These are phyloP conservation scores for Dactylellina leptospora DNA, from an alignment of 2,329 filamentous ascomycete species.

Conservation along the genomic window DNA sequence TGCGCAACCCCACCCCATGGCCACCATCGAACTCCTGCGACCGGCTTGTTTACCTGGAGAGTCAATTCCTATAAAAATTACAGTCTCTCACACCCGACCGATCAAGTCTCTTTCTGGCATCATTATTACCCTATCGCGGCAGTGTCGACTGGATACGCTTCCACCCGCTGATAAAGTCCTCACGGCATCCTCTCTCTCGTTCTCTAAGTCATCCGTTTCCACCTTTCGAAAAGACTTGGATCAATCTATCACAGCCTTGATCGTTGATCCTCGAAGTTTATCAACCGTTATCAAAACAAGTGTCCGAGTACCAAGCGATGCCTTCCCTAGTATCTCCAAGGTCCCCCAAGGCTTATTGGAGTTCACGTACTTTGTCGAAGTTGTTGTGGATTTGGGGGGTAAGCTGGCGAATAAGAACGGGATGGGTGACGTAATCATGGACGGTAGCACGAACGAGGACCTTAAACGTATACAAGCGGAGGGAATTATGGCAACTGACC, in stretches of 20 bases:
- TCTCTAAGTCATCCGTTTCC: constrained; percentile 79
- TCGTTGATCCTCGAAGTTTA: constrained; percentile 82
- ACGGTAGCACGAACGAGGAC: constrained; percentile 53
- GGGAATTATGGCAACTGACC: constrained; percentile 83
- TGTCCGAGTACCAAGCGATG: constrained; percentile 85
- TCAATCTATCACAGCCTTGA: constrained; percentile 85
- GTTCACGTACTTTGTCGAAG: constrained; percentile 92
- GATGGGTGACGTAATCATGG: constrained; percentile 54
- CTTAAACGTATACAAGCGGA: constrained; percentile 62
- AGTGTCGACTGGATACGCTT: constrained; percentile 85
- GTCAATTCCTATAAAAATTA: constrained; percentile 78
- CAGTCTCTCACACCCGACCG: constrained; percentile 84
- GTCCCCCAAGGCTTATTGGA: constrained; percentile 94
- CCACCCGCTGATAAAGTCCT: constrained; percentile 68
- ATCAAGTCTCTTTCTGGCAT: constrained; percentile 92
- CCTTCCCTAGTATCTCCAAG: constrained; percentile 87
- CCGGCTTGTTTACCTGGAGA: constrained; percentile 89
- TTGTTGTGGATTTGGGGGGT: constrained; percentile 89
- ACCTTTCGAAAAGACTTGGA: constrained; percentile 95
- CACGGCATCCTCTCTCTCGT: constrained; percentile 78
- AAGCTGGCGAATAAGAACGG: constrained; percentile 67
- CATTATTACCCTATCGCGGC: constrained; percentile 89
- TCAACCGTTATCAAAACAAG: constrained; percentile 82
- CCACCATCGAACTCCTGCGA: constrained; percentile 81
- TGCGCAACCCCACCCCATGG: constrained; percentile 67